Conservation (phyloP, 352 stramenopile genomes). For the Thraustotheca clavata region DNA sequence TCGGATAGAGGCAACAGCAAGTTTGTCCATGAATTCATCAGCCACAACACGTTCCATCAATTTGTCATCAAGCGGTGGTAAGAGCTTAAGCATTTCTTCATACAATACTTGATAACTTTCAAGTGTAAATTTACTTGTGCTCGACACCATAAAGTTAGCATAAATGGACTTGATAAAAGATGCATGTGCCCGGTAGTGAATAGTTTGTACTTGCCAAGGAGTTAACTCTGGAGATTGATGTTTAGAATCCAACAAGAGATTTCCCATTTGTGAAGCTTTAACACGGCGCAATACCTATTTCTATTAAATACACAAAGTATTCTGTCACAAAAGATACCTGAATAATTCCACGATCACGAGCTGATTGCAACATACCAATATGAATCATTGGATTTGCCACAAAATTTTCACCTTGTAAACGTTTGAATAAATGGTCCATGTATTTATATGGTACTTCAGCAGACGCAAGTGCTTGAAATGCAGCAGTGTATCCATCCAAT, state of each 20-base stretch:
- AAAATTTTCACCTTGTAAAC: conserved; percentile 5
- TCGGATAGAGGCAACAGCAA: conserved; percentile 6
- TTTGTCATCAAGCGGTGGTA: conserved; percentile 8
- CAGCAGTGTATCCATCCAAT: conserved; percentile 12
- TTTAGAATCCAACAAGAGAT: not conserved
- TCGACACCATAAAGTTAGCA: conserved; percentile 6
- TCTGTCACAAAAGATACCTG: not conserved
- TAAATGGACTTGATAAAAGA: conserved; percentile 10
- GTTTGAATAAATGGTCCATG: conserved; percentile 9
- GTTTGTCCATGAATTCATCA: conserved; percentile 14
- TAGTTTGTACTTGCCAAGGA: not conserved
- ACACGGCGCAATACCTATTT: conserved; percentile 3
- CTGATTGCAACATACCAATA: conserved; percentile 13
- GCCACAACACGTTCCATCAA: conserved; percentile 11
- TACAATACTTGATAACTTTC: not conserved
- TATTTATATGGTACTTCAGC: conserved; percentile 7
- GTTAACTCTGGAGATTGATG: not conserved
- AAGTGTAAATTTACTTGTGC: conserved; percentile 2
- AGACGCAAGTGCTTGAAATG: conserved; percentile 7
- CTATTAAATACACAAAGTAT: too few relatives aligned
- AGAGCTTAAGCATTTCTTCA: not conserved
- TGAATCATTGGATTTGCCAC: not conserved
- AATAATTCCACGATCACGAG: not conserved
- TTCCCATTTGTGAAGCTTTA: not conserved
- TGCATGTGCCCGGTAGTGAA: conserved; percentile 13